phyloP scores from a whole-genome alignment of 306 rosid species.

The Gillenia trifoliata region DNA sequence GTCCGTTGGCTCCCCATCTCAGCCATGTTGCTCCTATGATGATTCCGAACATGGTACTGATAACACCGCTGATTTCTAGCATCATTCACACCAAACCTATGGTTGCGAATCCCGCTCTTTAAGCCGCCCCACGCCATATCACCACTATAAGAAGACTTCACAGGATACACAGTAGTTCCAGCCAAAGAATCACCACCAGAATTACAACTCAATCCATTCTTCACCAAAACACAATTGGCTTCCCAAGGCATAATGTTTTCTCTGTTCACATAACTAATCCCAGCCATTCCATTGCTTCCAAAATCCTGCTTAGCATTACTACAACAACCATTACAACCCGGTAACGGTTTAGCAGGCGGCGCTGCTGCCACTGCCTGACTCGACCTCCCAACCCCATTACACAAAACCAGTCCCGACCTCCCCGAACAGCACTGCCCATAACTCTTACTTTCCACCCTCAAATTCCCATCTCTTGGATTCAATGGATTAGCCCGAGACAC shows the following conservation, averaged over 20 bases:
- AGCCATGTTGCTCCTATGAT: neutral
- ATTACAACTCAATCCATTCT: neutral
- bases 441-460: conserved; percentile 5
- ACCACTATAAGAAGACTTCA: neutral
- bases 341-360: neutral
- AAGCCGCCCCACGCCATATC: conserved; percentile 1
- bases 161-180: neutral
- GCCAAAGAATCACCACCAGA: neutral
- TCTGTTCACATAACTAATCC: conserved; percentile 5
- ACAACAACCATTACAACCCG: neutral
- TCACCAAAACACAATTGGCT: neutral
- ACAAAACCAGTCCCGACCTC: neutral
- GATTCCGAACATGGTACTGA: neutral
- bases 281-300: neutral
- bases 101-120: conserved; percentile 6
- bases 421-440: neutral
- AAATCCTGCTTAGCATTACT: neutral
- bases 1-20: conserved; percentile 11
- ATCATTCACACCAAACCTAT: conserved; percentile 10
- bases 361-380: neutral
- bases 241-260: conserved; percentile 22
- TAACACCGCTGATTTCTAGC: conserved; percentile 5
- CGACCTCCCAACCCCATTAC: neutral
- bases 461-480: conserved; percentile 25
- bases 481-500: neutral